Evolutionary conservation across 176 grass and related monocot species (phyloP).

Genomic region (Carex parvula): DNA sequence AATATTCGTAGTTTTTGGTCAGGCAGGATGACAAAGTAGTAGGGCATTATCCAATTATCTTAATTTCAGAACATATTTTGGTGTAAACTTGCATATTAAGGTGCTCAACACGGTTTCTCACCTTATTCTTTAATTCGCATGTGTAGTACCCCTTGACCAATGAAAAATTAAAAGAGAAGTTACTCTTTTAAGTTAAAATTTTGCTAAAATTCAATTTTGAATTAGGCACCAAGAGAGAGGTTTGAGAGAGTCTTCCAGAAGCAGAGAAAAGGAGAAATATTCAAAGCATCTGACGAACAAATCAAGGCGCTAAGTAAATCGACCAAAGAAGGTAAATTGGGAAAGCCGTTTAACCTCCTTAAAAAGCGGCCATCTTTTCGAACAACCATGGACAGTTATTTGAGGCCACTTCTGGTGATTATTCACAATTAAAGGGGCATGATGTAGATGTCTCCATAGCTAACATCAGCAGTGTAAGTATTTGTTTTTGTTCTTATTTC

Average conservation of each 20-base stretch:
- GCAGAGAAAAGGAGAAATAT: slow-evolving; percentile 45
- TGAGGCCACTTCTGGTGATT: slow-evolving; percentile 44
- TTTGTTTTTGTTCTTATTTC: not conserved
- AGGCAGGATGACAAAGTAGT: not conserved
- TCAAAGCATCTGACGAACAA: slow-evolving; percentile 51
- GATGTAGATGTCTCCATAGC: slow-evolving; percentile 42
- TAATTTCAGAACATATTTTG: not conserved
- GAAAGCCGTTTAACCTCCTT: slow-evolving; percentile 52
- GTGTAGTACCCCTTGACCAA: not conserved
- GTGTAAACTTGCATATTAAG: not conserved
- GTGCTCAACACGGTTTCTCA: not conserved
- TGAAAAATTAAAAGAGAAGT: not conserved
- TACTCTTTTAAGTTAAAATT: not conserved
- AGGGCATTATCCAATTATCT: not conserved
- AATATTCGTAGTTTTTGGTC: not conserved
- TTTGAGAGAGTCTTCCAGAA: slow-evolving; percentile 42
- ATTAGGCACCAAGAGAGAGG: slow-evolving; percentile 44
- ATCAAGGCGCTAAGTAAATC: slow-evolving; percentile 48
- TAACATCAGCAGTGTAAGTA: slow-evolving; percentile 59
- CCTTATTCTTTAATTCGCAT: not conserved
- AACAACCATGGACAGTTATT: slow-evolving; percentile 50
- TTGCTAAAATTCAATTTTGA: not conserved
- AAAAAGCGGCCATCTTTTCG: slow-evolving; percentile 28
- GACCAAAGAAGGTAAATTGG: slow-evolving; percentile 32
- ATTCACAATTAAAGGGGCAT: slow-evolving; percentile 35